Evolutionary conservation across 192 early-diverging fungal species (phyloP).

Genomic region (Gigaspora rosea): DNA sequence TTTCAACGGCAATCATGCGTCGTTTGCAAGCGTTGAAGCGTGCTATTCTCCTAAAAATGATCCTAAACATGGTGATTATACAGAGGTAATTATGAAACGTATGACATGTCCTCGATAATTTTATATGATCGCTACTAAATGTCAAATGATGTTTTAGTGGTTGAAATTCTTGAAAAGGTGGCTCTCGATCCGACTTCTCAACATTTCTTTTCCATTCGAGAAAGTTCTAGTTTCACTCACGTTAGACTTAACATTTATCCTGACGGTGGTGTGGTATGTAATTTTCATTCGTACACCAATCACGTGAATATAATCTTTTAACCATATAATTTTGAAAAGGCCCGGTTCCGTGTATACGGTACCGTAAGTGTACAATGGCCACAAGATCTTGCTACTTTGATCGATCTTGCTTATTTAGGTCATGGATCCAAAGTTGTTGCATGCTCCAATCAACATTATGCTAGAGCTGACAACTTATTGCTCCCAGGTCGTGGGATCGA

Average conservation of each 20-base stretch:
- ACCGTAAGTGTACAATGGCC: conserved; percentile 57
- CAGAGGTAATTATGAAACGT: conserved; percentile 42
- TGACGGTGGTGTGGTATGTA: conserved; percentile 68
- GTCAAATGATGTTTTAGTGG: conserved; percentile 40
- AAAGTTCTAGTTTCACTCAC: conserved; percentile 60
- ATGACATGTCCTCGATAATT: conserved; percentile 29
- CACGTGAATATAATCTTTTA: not conserved
- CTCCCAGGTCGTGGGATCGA: conserved; percentile 76
- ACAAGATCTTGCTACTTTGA: conserved; percentile 46
- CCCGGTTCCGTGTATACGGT: conserved; percentile 76
- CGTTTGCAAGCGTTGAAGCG: conserved; percentile 79
- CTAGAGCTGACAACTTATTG: conserved; percentile 76
- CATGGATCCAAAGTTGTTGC: conserved; percentile 64
- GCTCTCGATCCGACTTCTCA: conserved; percentile 67
- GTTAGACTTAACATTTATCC: conserved; percentile 74
- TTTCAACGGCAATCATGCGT: conserved; percentile 94
- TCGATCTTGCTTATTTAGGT: conserved; percentile 71
- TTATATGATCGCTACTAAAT: too few species aligned
- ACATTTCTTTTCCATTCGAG: conserved; percentile 64
- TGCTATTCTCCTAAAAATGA: conserved; percentile 55
- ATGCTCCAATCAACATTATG: conserved; percentile 82
- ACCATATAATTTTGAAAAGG: conserved; percentile 30
- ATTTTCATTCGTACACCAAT: not conserved
- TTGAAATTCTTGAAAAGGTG: conserved; percentile 64
- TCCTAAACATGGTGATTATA: conserved; percentile 45